Evolutionary conservation across 768 basidiomycete species (phyloP), one percentile per base, ranked within the genome.

Genomic region (Phylloporus sp.): DNA sequence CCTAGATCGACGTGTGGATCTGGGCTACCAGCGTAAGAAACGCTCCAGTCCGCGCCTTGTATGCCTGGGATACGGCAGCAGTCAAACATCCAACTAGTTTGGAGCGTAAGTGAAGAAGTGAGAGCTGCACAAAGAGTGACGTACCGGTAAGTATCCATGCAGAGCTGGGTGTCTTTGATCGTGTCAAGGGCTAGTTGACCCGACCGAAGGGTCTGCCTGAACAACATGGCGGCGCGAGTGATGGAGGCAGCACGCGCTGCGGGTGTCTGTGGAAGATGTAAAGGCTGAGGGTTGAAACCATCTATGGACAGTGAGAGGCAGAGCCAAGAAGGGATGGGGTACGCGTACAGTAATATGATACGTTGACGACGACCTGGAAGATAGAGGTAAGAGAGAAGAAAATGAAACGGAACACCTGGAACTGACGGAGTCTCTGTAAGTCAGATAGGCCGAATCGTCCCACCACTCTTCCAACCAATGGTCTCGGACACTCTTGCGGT

Each of bases 391-490:
- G 49, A 35, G 42, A 28, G 9, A 32, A 13, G 24, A 48, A n/a
- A 2, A 38, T 4, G 17, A n/a, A 14, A 41, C 21, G 45, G 15
- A 39, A 18, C 17, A 24, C 1, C 15, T 24, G 43, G 9, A 20
- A 60, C 81, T 42, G 55, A 88, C 89, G 40, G 90, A 84, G 56
- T 94, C 93, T 42, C 93, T 72, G 63, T 93, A 97, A 5, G 80
- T 76, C 57, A 93, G 73, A 60, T 96, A 97, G 1, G 72, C 89
- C 14, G 61, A 65, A 54, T 90, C 84, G 62, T 97, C 92, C 93
- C 94, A 97, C 91, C 94, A 96, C 48, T 88, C 79, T 56, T 90
- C 88, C 21, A 97, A 71, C 93, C 93, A 97, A 57, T 90, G 86
- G 29, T 75, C 71, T 36, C 70, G 77, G 49, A 77, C 74, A 21